Evolutionary conservation across 2,329 filamentous ascomycete species (phyloP).

Genomic region (Exserohilum turcica): DNA sequence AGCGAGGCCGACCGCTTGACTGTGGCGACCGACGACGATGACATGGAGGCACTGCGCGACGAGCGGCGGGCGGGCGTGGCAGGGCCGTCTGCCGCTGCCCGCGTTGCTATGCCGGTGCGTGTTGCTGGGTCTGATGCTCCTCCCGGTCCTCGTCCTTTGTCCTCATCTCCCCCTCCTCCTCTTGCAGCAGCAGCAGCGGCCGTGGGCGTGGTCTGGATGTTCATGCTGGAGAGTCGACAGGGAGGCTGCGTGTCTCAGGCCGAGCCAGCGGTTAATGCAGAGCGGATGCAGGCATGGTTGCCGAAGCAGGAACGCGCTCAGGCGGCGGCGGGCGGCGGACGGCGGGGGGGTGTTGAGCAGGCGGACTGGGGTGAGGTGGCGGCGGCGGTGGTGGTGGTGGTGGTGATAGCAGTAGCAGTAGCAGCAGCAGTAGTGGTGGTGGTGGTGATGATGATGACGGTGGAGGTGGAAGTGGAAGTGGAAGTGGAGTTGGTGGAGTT

Average conservation of each 20-base stretch:
- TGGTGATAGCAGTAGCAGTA: too few species aligned
- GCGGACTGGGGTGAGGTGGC: background rate
- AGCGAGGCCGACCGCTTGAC: conserved; percentile 51
- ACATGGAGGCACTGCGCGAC: conserved; percentile 52
- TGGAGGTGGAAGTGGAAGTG: too few species aligned
- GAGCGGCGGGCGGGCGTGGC: conserved; percentile 24
- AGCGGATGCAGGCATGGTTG: conserved; percentile 36
- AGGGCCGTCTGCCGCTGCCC: background rate
- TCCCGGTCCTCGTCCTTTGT: too few species aligned
- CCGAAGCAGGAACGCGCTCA: conserved; percentile 33
- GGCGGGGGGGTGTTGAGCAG: conserved; percentile 4
- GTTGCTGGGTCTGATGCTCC: background rate
- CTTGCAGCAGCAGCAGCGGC: background rate
- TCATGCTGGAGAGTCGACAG: conserved; percentile 28
- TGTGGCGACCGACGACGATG: conserved; percentile 51
- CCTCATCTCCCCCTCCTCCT: background rate
- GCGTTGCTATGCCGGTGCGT: background rate
- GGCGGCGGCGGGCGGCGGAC: conserved; percentile 12
- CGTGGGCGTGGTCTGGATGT: conserved; percentile 23
- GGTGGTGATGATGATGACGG: too few species aligned
- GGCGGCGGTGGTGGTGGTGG: background rate
- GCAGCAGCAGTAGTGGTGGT: too few species aligned
- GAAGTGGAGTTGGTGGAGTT: too few species aligned
- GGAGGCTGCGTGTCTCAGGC: conserved; percentile 37
- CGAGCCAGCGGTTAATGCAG: conserved; percentile 29